Evolutionary conservation across 2,329 filamentous ascomycete species (phyloP).

Genomic region (Neopestalotiopsis rosae): DNA sequence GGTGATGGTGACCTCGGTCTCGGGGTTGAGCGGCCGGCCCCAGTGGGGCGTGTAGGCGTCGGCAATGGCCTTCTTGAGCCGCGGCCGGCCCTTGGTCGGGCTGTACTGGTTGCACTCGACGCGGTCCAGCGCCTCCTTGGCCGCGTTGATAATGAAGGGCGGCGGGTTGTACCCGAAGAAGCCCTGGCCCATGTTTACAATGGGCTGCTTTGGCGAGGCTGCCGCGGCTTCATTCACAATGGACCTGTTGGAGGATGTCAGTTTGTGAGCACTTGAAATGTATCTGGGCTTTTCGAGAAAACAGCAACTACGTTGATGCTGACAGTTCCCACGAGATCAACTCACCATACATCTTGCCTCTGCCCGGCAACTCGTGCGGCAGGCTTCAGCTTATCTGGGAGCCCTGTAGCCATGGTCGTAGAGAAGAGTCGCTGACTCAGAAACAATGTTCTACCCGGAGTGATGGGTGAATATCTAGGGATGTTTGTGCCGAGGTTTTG

Average conservation of each 20-base stretch:
- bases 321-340: neutral
- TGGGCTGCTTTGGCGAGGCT: slow-evolving; percentile 66
- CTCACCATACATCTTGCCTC: slow-evolving; percentile 59
- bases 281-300: neutral
- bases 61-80: slow-evolving; percentile 90
- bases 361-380: slow-evolving; percentile 55
- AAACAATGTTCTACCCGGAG: neutral
- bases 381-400: slow-evolving; percentile 53
- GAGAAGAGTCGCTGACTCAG: slow-evolving; percentile 28
- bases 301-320: neutral
- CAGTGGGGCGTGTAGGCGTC: slow-evolving; percentile 92
- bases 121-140: slow-evolving; percentile 84
- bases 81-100: slow-evolving; percentile 89
- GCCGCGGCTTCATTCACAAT: slow-evolving; percentile 71
- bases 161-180: slow-evolving; percentile 96
- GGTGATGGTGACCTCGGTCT: slow-evolving; percentile 93
- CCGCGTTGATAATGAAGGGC: slow-evolving; percentile 86
- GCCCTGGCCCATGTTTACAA: slow-evolving; percentile 69
- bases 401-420: slow-evolving; percentile 43
- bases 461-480: neutral
- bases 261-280: slow-evolving; percentile 48
- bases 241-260: slow-evolving; percentile 52
- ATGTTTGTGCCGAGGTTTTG: neutral
- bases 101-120: slow-evolving; percentile 99
- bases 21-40: slow-evolving; percentile 80